phyloP scores from a whole-genome alignment of 2,329 filamentous ascomycete genomes.

The Plectosphaerella cucumerina region DNA sequence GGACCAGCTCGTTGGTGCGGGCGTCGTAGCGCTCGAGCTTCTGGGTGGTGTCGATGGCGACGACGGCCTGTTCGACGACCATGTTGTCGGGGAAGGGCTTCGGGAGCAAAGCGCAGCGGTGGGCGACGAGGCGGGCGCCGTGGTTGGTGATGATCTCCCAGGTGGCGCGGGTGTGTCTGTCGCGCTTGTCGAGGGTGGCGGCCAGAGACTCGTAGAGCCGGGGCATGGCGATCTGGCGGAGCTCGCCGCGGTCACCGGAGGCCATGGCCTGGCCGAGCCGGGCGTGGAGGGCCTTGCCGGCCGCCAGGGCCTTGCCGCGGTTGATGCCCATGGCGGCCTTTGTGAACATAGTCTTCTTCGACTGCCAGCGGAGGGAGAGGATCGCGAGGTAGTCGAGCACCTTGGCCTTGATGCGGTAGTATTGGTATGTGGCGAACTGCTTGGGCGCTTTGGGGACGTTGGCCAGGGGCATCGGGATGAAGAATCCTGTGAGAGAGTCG shows the following conservation, averaged over 20 bases:
- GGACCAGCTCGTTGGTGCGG: constrained; percentile 31
- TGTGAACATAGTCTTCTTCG: constrained; percentile 37
- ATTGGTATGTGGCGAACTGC: constrained; percentile 30
- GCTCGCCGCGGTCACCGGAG: constrained; percentile 44
- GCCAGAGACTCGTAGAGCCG: constrained; percentile 48
- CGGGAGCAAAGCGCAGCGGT: constrained; percentile 46
- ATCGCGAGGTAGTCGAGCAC: constrained; percentile 26
- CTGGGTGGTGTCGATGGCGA: constrained; percentile 55
- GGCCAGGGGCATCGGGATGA: constrained; percentile 37
- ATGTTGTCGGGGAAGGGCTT: constrained; percentile 30
- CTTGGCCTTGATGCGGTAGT: constrained; percentile 30
- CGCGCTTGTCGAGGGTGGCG: constrained; percentile 49
- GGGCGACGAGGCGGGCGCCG: constrained; percentile 47
- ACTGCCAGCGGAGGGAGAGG: constrained; percentile 36
- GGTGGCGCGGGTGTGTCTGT: constrained; percentile 34
- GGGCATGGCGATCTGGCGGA: constrained; percentile 50
- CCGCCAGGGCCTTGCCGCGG: constrained; percentile 38
- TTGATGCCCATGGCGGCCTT: constrained; percentile 39
- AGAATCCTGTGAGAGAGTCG: constrained; percentile 29
- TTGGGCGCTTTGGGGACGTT: constrained; percentile 22
- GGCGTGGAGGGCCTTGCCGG: constrained; percentile 55
- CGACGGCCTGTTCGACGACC: constrained; percentile 54
- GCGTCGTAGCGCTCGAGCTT: constrained; percentile 38
- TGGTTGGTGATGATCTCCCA: constrained; percentile 56
- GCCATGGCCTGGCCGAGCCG: constrained; percentile 61